These are phyloP conservation scores for Arthrobotrys entomopaga DNA, from an alignment of 2,329 filamentous ascomycete genomes.

Conservation along the genomic window DNA sequence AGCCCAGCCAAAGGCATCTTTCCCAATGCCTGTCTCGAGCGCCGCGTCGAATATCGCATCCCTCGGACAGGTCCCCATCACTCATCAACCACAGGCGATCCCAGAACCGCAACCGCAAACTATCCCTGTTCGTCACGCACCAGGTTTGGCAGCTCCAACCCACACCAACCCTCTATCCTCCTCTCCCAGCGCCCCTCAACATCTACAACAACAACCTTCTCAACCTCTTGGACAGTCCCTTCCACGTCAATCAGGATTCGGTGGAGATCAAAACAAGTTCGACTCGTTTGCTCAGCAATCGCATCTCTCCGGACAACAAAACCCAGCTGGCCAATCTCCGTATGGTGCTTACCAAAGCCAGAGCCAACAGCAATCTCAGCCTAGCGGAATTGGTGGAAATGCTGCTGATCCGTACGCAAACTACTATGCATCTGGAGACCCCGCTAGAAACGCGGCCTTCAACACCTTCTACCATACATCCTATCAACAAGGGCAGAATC, in stretches of 20 bases:
- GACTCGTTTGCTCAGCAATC: constrained; percentile 69
- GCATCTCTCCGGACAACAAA: constrained; percentile 48
- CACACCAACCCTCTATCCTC: constrained; percentile 83
- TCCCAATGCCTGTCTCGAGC: constrained; percentile 73
- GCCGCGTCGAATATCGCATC: constrained; percentile 54
- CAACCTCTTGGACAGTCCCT: constrained; percentile 71
- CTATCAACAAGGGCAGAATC: constrained; percentile 67
- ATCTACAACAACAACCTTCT: constrained; percentile 68
- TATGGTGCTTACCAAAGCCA: constrained; percentile 57
- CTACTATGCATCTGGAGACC: constrained; percentile 44
- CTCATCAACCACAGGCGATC: constrained; percentile 61
- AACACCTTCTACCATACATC: constrained; percentile 60
- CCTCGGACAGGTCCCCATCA: constrained; percentile 62
- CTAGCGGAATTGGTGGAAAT: constrained; percentile 8
- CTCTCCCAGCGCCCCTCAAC: constrained; percentile 73
- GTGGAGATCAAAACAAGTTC: constrained; percentile 79
- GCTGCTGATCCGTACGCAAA: constrained; percentile 35
- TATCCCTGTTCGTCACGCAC: constrained; percentile 68
- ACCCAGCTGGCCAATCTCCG: constrained; percentile 60
- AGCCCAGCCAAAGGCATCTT: constrained; percentile 82
- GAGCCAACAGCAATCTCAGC: constrained; percentile 54
- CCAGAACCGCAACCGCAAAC: constrained; percentile 62
- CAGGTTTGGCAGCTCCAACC: constrained; percentile 65
- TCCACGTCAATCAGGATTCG: constrained; percentile 69
- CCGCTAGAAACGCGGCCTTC: constrained; percentile 26